phyloP scores from a whole-genome alignment of 176 grass and related monocot genomes.

The Panicum miliaceum region DNA sequence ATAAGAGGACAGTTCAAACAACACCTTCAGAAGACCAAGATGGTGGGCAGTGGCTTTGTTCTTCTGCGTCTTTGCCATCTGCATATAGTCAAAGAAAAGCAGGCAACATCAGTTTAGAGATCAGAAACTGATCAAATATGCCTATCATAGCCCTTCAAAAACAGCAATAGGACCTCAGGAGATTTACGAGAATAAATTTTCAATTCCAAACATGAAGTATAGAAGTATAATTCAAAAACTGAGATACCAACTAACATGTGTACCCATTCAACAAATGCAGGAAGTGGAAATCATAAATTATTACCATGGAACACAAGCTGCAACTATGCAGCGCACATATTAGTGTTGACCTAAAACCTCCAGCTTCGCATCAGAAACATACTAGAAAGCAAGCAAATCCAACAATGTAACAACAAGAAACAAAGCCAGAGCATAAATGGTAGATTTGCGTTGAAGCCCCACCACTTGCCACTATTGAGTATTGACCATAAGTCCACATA shows the following conservation, averaged over 20 bases:
- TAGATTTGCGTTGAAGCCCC: not conserved
- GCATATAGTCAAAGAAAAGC: conserved; percentile 18
- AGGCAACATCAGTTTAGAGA: not conserved
- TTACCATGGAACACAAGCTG: not conserved
- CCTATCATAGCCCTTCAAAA: not conserved
- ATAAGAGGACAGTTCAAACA: not conserved
- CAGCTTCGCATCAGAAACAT: not conserved
- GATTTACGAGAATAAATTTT: not conserved
- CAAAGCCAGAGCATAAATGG: not conserved
- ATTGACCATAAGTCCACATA: not conserved
- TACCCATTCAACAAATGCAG: not conserved
- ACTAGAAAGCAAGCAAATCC: not conserved
- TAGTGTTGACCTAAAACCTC: not conserved
- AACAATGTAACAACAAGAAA: conserved; percentile 11
- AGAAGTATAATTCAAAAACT: not conserved
- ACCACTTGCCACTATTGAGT: not conserved
- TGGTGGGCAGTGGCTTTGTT: conserved; percentile 99
- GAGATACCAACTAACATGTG: not conserved
- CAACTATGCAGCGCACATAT: not conserved
- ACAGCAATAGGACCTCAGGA: not conserved
- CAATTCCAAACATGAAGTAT: not conserved
- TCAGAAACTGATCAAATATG: not conserved
- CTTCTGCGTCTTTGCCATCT: conserved; percentile 97
- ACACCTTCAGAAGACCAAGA: conserved; percentile 99
- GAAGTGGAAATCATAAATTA: not conserved